Conservation (phyloP, 805 yeast genomes). For the Tetrapisispora namnaoensis region DNA sequence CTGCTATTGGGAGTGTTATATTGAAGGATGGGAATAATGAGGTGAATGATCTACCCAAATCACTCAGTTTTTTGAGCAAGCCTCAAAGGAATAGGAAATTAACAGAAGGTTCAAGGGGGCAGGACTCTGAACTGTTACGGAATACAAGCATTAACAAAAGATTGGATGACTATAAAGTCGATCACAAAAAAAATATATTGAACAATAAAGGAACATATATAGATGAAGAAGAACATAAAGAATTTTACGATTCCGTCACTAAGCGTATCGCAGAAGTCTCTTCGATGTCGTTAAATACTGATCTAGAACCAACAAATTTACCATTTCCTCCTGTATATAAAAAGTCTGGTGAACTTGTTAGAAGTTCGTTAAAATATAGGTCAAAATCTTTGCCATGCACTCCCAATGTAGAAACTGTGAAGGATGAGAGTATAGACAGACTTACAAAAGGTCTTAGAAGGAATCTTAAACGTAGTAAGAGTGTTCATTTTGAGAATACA, state of each 20-base stretch:
- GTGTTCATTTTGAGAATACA: conserved; percentile 71
- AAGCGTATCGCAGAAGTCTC: conserved; percentile 15
- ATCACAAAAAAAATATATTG: too few species aligned
- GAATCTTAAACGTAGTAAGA: conserved; percentile 47
- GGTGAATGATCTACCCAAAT: conserved; percentile 4
- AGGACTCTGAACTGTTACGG: conserved; percentile 22
- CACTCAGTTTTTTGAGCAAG: conserved; percentile 21
- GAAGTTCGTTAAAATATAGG: conserved; percentile 26
- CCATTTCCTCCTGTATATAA: conserved; percentile 37
- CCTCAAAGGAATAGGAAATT: conserved; percentile 19
- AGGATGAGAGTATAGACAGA: not conserved
- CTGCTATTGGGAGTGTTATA: not conserved
- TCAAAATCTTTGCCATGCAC: conserved; percentile 37
- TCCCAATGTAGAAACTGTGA: not conserved
- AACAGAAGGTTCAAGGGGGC: conserved; percentile 9
- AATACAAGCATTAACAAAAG: conserved; percentile 24
- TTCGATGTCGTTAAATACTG: conserved; percentile 24
- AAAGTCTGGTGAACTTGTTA: conserved; percentile 74
- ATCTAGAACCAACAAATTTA: not conserved
- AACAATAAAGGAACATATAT: not conserved
- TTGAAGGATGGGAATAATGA: not conserved
- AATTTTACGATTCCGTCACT: conserved; percentile 5
- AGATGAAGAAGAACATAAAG: not conserved
- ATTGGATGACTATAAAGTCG: not conserved
- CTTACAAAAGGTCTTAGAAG: not conserved